Base-by-base conservation (phyloP, 2,329 filamentous ascomycete genomes). In the Trichoderma aggressivum region DNA sequence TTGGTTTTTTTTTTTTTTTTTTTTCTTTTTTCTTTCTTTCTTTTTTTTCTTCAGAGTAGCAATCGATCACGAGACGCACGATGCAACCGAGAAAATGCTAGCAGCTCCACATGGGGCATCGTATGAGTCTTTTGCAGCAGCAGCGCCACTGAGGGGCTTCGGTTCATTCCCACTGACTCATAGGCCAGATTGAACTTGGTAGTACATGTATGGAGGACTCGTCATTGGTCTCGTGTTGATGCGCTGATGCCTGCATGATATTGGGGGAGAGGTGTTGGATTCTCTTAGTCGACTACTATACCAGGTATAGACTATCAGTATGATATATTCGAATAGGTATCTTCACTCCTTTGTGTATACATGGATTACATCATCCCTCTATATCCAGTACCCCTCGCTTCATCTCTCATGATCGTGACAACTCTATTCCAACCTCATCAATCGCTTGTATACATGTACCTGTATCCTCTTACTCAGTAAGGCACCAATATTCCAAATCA, bases 141-240 rank as follows among this genome's bases (percentile, higher is more conserved):
- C 65, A 55, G 55, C 65, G 65, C 65, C 65, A 68, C 65, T 58
- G 65, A 68, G 65, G 55, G 55, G 55, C 55, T 68, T 2, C 50
- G 26, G 26, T 26, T 68, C 36, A n/a, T 59, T 59, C n/a, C 56
- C 18, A 60, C 65, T 68, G 65, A 68, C 55, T 68, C 65, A 68
- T 58, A 30, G 55, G 43, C 62, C 30, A 56, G 32, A 34, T n/a
- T n/a, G n/a, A n/a, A n/a, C n/a, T n/a, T n/a, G n/a, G n/a, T n/a
- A n/a, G n/a, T n/a, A n/a, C n/a, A n/a, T n/a, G n/a, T n/a, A n/a
- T n/a, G n/a, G n/a, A 7, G 43, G n/a, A 26, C 26, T 62, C 60
- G 12, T 43, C 12, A 18, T n/a, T 14, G 59, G 12, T 43, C 8
- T 62, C 34, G 14, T n/a, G 21, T 62, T 62, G 59, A 28, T 62